These are phyloP conservation scores for Akebia trifoliata DNA, from an alignment of 164 flowering plant species.

Conservation along the genomic window DNA sequence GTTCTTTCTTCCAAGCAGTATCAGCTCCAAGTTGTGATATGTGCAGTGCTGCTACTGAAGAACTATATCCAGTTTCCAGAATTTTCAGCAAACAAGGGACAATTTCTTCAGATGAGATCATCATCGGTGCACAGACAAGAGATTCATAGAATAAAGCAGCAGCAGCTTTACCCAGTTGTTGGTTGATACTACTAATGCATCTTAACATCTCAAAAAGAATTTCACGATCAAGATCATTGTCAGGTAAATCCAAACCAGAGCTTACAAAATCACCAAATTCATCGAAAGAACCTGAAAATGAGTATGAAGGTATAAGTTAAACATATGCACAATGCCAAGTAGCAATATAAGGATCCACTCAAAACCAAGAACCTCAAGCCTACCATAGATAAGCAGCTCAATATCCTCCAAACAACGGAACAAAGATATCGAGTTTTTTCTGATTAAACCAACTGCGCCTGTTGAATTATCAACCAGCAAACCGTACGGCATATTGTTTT, in stretches of 20 bases:
- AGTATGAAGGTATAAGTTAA: neutral
- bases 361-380: conserved; percentile 12
- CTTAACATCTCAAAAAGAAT: conserved; percentile 57
- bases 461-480: conserved; percentile 52
- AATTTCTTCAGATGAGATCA: conserved; percentile 58
- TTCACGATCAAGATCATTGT: conserved; percentile 42
- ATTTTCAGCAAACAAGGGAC: conserved; percentile 55
- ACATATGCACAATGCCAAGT: neutral
- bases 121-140: conserved; percentile 31
- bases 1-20: conserved; percentile 54
- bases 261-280: conserved; percentile 36
- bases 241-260: conserved; percentile 37
- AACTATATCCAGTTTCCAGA: conserved; percentile 60
- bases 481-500: conserved; percentile 48
- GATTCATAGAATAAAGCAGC: conserved; percentile 67
- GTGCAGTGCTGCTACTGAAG: conserved; percentile 31
- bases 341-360: neutral
- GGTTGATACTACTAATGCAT: conserved; percentile 52
- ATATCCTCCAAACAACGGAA: conserved; percentile 69
- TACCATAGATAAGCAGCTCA: conserved; percentile 74
- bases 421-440: conserved; percentile 60
- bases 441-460: conserved; percentile 66
- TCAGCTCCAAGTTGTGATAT: conserved; percentile 52
- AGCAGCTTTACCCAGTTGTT: conserved; percentile 70
- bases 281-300: conserved; percentile 46